phyloP scores from a whole-genome alignment of 2,329 filamentous ascomycete genomes.

The Aspergillus japonicus region DNA sequence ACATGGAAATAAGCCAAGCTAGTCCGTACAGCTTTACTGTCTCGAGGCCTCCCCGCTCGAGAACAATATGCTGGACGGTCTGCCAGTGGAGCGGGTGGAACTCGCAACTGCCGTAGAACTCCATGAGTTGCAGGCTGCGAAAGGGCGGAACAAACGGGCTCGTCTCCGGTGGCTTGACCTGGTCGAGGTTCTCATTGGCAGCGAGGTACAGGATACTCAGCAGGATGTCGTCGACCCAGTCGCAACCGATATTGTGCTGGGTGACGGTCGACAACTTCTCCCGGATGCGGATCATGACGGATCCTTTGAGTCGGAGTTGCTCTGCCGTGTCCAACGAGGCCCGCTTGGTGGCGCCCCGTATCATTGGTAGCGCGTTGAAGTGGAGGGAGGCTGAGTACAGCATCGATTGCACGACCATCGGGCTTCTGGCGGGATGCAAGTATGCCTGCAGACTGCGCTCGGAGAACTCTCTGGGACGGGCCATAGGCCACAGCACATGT shows the following conservation, averaged over 20 bases:
- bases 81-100: slow-evolving; percentile 3
- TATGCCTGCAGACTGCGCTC: not conserved
- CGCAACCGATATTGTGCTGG: not conserved
- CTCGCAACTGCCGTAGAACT: slow-evolving; percentile 3
- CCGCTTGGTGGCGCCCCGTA: too few relatives aligned
- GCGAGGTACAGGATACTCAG: slow-evolving; percentile 4
- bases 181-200: not conserved
- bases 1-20: too few relatives aligned
- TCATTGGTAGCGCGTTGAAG: not conserved
- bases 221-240: not conserved
- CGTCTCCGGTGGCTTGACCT: not conserved
- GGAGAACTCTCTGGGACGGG: too few relatives aligned
- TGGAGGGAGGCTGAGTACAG: not conserved
- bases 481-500: too few relatives aligned
- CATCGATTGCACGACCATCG: slow-evolving; percentile 1
- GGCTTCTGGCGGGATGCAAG: not conserved
- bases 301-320: too few relatives aligned
- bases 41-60: not conserved
- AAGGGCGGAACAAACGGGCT: not conserved
- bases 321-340: too few relatives aligned
- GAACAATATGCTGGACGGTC: not conserved
- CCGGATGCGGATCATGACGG: too few relatives aligned
- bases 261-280: too few relatives aligned
- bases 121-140: not conserved
- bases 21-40: too few relatives aligned